Percentiles rank a stretch among this genome's conserved stretches.
These are phyloP conservation scores for Cornus suecica DNA, from an alignment of 148 eudicot species.

Conservation along the genomic window DNA sequence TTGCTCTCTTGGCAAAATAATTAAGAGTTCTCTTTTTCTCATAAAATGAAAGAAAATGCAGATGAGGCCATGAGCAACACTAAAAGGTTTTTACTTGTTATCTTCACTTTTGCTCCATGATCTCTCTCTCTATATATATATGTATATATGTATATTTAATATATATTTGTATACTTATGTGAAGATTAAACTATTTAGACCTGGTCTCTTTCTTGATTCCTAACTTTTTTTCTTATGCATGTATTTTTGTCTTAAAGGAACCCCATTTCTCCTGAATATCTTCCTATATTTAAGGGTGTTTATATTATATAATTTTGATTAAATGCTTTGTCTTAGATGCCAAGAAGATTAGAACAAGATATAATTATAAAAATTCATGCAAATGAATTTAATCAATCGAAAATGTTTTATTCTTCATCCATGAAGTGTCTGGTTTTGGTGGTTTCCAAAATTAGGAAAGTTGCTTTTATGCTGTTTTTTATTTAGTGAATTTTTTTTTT, in stretches of 20 bases:
- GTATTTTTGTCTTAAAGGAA: not conserved
- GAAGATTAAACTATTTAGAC: not conserved
- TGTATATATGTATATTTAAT: not conserved
- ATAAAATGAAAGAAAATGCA: not conserved
- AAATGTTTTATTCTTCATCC: not conserved
- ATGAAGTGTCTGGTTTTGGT: not conserved
- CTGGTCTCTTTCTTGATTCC: not conserved
- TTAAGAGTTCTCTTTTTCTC: not conserved
- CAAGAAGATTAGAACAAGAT: not conserved
- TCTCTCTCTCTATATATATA: not conserved
- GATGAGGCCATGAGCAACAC: not conserved
- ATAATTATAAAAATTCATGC: too few species aligned
- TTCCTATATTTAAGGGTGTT: slow-evolving; percentile 1
- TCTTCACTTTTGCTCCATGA: slow-evolving; percentile 3
- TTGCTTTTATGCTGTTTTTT: not conserved
- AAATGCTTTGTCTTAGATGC: not conserved
- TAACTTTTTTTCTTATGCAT: not conserved
- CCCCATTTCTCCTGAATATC: slow-evolving; percentile 9
- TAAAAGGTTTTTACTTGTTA: not conserved
- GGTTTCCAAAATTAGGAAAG: not conserved
- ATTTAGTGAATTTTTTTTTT: not conserved
- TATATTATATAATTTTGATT: not conserved
- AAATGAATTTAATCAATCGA: too few species aligned
- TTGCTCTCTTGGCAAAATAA: not conserved
- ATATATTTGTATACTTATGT: not conserved